Conservation (phyloP, 2,329 filamentous ascomycete genomes). For the Talaromyces sp. region DNA sequence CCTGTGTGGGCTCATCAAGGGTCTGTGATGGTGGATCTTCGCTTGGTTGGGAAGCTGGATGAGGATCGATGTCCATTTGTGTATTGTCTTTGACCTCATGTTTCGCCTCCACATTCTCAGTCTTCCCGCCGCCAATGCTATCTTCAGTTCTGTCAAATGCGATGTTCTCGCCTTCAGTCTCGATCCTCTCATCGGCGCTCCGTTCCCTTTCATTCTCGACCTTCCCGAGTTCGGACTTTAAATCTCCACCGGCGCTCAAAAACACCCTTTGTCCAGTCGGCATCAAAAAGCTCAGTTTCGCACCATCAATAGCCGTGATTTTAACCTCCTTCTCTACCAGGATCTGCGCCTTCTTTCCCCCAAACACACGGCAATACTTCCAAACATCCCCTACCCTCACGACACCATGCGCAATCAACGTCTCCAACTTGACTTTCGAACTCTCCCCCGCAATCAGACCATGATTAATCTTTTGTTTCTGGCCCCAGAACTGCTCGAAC, state of each 20-base stretch:
- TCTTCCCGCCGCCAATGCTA: background rate
- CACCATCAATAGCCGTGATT: conserved; percentile 35
- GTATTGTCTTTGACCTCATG: background rate
- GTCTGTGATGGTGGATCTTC: background rate
- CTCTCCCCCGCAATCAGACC: conserved; percentile 40
- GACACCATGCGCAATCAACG: conserved; percentile 34
- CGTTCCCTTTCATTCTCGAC: background rate
- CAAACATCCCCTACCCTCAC: conserved; percentile 41
- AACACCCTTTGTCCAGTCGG: conserved; percentile 39
- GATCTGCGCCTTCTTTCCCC: conserved; percentile 22
- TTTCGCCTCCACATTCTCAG: background rate
- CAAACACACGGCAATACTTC: conserved; percentile 34
- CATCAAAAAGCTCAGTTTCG: conserved; percentile 35
- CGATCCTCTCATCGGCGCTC: background rate
- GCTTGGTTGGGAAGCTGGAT: background rate
- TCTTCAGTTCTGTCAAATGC: background rate
- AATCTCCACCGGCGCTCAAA: conserved; percentile 21
- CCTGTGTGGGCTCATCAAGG: background rate
- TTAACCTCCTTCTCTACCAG: conserved; percentile 43
- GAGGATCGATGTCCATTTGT: background rate
- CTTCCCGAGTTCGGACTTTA: background rate
- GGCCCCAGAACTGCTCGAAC: conserved; percentile 57
- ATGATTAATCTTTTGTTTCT: conserved; percentile 45
- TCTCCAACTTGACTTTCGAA: conserved; percentile 38
- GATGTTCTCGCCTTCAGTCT: background rate